These are phyloP conservation scores for Kazachstania psychrophila DNA, from an alignment of 805 yeast genomes.

Conservation along the genomic window DNA sequence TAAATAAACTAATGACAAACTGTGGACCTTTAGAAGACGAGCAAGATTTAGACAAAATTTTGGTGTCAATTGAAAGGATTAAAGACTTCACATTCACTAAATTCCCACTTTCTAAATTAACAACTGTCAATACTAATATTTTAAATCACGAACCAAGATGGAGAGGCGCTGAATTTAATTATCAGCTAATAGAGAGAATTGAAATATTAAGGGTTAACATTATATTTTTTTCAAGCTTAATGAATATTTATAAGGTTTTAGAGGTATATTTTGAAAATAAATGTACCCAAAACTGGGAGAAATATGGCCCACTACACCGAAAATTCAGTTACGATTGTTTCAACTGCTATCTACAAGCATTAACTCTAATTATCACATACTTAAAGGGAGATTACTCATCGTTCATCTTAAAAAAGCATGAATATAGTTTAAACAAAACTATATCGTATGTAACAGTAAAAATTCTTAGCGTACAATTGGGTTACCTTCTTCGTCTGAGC, in stretches of 20 bases:
- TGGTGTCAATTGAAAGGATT: slow-evolving; percentile 2
- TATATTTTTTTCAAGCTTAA: slow-evolving; percentile 6
- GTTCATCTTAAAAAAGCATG: neutral
- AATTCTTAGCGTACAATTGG: slow-evolving; percentile 6
- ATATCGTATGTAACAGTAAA: slow-evolving; percentile 4
- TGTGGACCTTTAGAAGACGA: slow-evolving; percentile 3
- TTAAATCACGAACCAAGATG: neutral
- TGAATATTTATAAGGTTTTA: slow-evolving; percentile 8
- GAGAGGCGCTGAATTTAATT: slow-evolving; percentile 1
- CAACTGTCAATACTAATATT: neutral
- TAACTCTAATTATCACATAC: slow-evolving; percentile 1
- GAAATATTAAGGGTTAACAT: slow-evolving; percentile 8
- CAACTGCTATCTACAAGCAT: slow-evolving; percentile 3
- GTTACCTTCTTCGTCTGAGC: slow-evolving; percentile 4
- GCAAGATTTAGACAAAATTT: slow-evolving; percentile 2
- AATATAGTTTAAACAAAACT: slow-evolving; percentile 5
- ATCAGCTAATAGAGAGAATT: neutral
- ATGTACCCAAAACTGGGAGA: slow-evolving; percentile 4
- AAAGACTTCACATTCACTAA: slow-evolving; percentile 3
- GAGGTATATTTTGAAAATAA: slow-evolving; percentile 8
- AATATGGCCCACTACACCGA: slow-evolving; percentile 1
- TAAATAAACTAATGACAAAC: slow-evolving; percentile 2
- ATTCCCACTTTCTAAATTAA: slow-evolving; percentile 5
- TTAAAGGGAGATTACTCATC: neutral
- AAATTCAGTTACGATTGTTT: neutral